Evolutionary conservation across 1,284 basidiomycete genomes (phyloP).

Genomic region (Cutaneotrichosporon mucoides): DNA sequence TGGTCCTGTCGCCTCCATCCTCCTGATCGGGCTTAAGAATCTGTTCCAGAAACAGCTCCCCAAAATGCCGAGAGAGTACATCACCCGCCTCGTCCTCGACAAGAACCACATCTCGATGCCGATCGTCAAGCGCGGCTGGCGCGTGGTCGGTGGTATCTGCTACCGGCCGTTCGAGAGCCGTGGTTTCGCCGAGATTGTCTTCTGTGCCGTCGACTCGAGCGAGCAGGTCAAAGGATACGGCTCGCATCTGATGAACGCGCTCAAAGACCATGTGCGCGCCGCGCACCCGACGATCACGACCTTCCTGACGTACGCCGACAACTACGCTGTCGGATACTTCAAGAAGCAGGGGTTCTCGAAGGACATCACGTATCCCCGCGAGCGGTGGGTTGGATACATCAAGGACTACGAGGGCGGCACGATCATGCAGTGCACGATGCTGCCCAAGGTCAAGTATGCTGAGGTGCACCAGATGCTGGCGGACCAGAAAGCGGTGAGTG

Average conservation of each 20-base stretch:
- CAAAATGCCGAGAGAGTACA: slow-evolving; percentile 99
- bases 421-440: slow-evolving; percentile 97
- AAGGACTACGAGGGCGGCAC: slow-evolving; percentile 99
- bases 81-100: slow-evolving; percentile 92
- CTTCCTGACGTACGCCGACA: slow-evolving; percentile 98
- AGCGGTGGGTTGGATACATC: slow-evolving; percentile 98
- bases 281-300: slow-evolving; percentile 79
- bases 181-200: slow-evolving; percentile 97
- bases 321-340: slow-evolving; percentile 98
- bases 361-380: slow-evolving; percentile 85
- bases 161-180: slow-evolving; percentile 93
- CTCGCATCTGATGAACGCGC: slow-evolving; percentile 97
- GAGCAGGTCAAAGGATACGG: slow-evolving; percentile 99
- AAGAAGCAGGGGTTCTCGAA: slow-evolving; percentile 99
- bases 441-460: slow-evolving; percentile 85
- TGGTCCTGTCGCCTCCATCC: slow-evolving; percentile 69
- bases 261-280: slow-evolving; percentile 86
- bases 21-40: slow-evolving; percentile 91
- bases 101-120: slow-evolving; percentile 85
- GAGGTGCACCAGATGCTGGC: slow-evolving; percentile 73
- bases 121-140: slow-evolving; percentile 91
- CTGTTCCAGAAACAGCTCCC: slow-evolving; percentile 97
- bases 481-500: slow-evolving; percentile 68
- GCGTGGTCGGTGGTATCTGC: slow-evolving; percentile 97
- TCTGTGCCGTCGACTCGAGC: slow-evolving; percentile 93